Evolutionary conservation across 2,329 filamentous ascomycete species (phyloP), one percentile per base, ranked within the genome.

Genomic region (Zalaria sp.): DNA sequence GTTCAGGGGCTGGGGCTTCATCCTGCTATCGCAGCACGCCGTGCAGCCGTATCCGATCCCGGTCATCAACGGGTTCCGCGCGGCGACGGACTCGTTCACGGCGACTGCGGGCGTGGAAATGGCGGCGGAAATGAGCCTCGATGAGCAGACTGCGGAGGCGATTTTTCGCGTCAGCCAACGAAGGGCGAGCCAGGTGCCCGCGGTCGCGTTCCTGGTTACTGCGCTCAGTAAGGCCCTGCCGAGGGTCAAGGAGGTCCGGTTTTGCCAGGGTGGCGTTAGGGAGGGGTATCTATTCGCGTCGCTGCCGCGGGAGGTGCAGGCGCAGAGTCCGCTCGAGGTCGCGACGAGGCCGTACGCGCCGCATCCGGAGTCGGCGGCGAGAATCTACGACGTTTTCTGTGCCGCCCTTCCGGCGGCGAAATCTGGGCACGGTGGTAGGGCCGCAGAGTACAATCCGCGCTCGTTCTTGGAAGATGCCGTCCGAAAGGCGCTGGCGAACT

Each of bases 1-100:
- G 0, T 93, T 94, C 56, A 71, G 88, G 31, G 88, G 88, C 10
- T 94, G 93, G 69, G 88, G 87, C 5, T 93, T 85, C 59, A 78
- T 93, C 54, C 69, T 94, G 40, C 88, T 93, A 81, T 79, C 82
- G 56, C 73, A 75, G 49, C 83, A 89, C 52, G 61, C 67, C 4
- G 73, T 85, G 35, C 67, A 72, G 41, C 85, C 85, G 0, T 95
- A 93, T 57, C 88, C 88, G 0, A 82, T 94, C 26, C 76, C 85
- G 0, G 79, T 81, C 18, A 81, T 91, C 58, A 88, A 87, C 47
- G 80, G 83, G 2, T 94, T 91, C 60, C 74, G 69, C 5, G 83
- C n/a, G n/a, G n/a, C n/a, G n/a, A n/a, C n/a, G n/a, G n/a, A n/a
- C n/a, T n/a, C n/a, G n/a, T n/a, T n/a, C n/a, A n/a, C n/a, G n/a